Conservation (phyloP, 208 protist species). For the Tritrichomonas musculus region DNA sequence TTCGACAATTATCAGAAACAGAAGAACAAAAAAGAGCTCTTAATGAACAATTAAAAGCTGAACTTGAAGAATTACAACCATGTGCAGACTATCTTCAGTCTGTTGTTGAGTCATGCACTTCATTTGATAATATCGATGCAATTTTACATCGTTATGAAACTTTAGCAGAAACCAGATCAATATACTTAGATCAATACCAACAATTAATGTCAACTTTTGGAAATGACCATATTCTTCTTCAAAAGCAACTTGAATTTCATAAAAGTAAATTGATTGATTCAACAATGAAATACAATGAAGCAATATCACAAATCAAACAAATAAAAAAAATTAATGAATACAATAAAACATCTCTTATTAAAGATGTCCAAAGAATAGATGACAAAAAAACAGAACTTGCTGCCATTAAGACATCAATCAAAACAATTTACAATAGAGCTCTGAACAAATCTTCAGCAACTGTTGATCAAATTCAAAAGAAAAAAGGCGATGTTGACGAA, state of each 20-base stretch:
- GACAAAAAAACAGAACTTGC: neutral
- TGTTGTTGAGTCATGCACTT: neutral
- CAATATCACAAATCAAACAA: neutral
- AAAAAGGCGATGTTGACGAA: neutral
- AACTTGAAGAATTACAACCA: neutral
- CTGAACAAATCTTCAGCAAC: neutral
- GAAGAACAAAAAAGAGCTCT: neutral
- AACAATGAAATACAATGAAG: neutral
- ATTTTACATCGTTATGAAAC: neutral
- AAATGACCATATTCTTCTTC: neutral
- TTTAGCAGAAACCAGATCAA: neutral
- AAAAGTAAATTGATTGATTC: too few relatives aligned
- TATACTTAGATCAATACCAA: neutral
- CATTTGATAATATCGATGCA: neutral
- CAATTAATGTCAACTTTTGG: neutral
- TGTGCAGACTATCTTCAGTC: neutral
- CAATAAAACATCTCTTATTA: neutral
- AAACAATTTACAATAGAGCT: neutral
- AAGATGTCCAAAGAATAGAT: neutral
- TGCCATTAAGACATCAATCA: slow-evolving; percentile 4
- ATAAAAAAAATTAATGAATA: neutral
- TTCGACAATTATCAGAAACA: neutral
- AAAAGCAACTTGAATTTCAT: neutral
- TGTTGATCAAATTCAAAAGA: neutral
- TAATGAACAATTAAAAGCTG: neutral